Conservation (phyloP, 352 stramenopile genomes). For the Phytopythium aichiense region DNA sequence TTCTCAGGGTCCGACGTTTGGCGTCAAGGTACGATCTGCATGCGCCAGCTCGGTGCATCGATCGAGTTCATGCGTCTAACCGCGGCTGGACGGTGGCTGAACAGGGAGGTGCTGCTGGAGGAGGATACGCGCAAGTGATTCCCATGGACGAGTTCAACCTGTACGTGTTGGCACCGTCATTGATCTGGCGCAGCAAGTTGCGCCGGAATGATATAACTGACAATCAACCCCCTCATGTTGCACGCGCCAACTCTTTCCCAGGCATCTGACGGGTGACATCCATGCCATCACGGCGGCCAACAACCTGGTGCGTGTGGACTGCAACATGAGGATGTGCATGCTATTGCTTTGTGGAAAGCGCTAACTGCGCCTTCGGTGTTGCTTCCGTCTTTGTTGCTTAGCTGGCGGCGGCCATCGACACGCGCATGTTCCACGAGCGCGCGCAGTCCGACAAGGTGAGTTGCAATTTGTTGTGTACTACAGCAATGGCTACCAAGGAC, state of each 20-base stretch:
- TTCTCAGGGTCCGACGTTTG: constrained; percentile 97
- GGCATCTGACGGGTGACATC: constrained; percentile 98
- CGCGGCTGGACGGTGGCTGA: background rate
- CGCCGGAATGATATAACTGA: constrained; percentile 55
- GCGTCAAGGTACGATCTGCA: constrained; percentile 89
- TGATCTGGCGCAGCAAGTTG: constrained; percentile 82
- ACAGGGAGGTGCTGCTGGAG: constrained; percentile 61
- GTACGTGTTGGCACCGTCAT: constrained; percentile 18
- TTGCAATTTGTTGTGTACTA: background rate
- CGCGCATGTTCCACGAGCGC: constrained; percentile 97
- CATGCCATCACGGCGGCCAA: constrained; percentile 98
- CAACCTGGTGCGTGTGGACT: constrained; percentile 79
- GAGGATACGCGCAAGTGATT: constrained; percentile 94
- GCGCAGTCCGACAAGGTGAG: constrained; percentile 62
- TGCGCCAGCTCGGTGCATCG: background rate
- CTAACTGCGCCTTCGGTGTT: background rate
- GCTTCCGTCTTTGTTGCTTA: constrained; percentile 9
- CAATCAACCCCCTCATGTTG: background rate
- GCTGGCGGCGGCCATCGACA: constrained; percentile 97
- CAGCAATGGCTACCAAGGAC: background rate
- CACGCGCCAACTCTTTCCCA: constrained; percentile 4
- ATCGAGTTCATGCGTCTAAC: background rate
- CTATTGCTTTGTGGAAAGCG: background rate
- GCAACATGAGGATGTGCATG: background rate
- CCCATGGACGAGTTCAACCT: constrained; percentile 99